phyloP scores from a whole-genome alignment of 2,329 filamentous ascomycete genomes.

The Ceratocystis destructans region DNA sequence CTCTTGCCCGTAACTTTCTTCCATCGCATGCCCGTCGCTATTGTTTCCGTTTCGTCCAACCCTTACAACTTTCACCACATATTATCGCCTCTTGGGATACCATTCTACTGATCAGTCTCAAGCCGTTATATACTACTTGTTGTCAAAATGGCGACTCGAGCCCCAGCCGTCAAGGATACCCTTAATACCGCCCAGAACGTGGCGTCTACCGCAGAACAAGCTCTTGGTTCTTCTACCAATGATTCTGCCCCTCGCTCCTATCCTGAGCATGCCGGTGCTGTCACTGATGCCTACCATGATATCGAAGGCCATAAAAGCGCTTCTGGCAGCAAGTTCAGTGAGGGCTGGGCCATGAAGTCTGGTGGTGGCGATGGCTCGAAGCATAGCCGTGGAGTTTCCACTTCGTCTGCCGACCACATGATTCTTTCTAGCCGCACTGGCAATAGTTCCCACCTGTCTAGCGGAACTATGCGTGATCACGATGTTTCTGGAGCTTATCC shows the following conservation, averaged over 20 bases:
- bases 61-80: neutral
- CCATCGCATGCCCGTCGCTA: too few relatives aligned
- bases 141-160: slow-evolving; percentile 6
- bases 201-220: neutral
- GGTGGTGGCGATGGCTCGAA: neutral
- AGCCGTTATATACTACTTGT: neutral
- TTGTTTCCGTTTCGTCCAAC: neutral
- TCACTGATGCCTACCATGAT: slow-evolving; percentile 9
- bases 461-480: slow-evolving; percentile 12
- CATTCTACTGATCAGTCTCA: neutral
- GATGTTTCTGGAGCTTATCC: neutral
- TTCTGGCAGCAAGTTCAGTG: slow-evolving; percentile 8
- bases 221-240: neutral
- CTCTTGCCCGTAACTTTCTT: neutral
- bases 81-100: neutral
- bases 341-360: neutral
- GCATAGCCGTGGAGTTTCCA: slow-evolving; percentile 12
- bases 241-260: slow-evolving; percentile 2
- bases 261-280: slow-evolving; percentile 9
- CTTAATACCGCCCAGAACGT: slow-evolving; percentile 3
- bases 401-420: slow-evolving; percentile 18
- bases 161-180: slow-evolving; percentile 10
- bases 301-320: slow-evolving; percentile 3
- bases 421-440: slow-evolving; percentile 15
- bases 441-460: slow-evolving; percentile 5